These are phyloP conservation scores for Ceraceosorus guamensis DNA, from an alignment of 1,284 basidiomycete genomes.

Conservation along the genomic window DNA sequence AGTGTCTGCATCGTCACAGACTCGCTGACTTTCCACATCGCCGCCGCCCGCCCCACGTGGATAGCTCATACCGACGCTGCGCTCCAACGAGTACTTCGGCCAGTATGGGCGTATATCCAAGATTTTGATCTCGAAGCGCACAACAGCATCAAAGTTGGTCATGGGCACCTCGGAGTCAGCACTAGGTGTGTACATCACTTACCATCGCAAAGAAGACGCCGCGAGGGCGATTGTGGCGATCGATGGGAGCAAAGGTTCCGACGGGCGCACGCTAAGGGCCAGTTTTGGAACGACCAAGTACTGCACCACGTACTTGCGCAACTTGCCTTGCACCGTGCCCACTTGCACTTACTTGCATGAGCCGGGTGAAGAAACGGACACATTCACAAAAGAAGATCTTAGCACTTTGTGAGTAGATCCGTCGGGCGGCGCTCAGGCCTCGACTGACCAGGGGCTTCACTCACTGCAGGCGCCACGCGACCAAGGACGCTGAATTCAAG, in stretches of 20 bases:
- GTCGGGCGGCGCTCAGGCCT: background rate
- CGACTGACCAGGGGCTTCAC: background rate
- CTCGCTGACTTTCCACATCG: no score
- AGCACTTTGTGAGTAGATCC: constrained; percentile 25
- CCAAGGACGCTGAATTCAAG: constrained; percentile 42
- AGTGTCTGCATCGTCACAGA: background rate
- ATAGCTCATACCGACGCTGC: constrained; percentile 84
- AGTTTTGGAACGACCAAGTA: constrained; percentile 97
- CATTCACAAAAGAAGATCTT: constrained; percentile 54
- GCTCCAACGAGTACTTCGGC: constrained; percentile 94
- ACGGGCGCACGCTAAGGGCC: constrained; percentile 60
- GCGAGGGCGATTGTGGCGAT: constrained; percentile 85
- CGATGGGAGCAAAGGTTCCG: constrained; percentile 65
- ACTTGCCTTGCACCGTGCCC: constrained; percentile 74
- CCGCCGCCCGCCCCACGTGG: no score
- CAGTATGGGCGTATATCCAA: constrained; percentile 98
- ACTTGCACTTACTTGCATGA: constrained; percentile 93
- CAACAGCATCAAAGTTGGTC: constrained; percentile 58
- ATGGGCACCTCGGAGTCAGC: constrained; percentile 60
- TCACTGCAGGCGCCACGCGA: constrained; percentile 30
- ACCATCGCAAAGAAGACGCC: constrained; percentile 88
- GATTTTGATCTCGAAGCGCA: constrained; percentile 85
- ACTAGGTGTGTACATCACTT: constrained; percentile 92
- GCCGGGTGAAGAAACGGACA: constrained; percentile 96
- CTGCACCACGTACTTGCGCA: constrained; percentile 89